These are phyloP conservation scores for Crepidotus variabilis DNA, from an alignment of 768 basidiomycete species.

Conservation along the genomic window DNA sequence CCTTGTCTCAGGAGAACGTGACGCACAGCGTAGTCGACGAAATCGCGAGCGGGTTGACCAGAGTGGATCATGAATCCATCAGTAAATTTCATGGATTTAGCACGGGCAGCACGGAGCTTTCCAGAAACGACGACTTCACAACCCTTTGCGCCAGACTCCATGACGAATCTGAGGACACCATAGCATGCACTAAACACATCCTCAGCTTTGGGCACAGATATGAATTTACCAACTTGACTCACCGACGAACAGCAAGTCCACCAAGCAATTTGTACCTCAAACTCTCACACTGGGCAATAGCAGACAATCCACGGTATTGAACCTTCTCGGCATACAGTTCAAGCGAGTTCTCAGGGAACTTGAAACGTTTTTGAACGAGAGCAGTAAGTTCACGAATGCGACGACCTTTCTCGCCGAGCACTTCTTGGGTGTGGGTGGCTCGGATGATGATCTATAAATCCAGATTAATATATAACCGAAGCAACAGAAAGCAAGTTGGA, in stretches of 20 bases:
- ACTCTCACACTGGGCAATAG: slow-evolving; percentile 97
- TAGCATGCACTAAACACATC: slow-evolving; percentile 57
- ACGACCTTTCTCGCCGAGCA: slow-evolving; percentile 98
- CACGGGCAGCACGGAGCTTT: slow-evolving; percentile 99
- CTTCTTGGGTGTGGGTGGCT: slow-evolving; percentile 98
- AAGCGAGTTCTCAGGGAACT: slow-evolving; percentile 98
- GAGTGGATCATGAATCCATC: slow-evolving; percentile 99
- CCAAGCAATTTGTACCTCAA: slow-evolving; percentile 99
- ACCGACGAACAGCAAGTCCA: slow-evolving; percentile 98
- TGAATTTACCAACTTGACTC: slow-evolving; percentile 25
- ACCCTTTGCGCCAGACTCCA: slow-evolving; percentile 99
- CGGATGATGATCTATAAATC: slow-evolving; percentile 89
- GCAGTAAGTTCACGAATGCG: slow-evolving; percentile 98
- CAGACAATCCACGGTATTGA: slow-evolving; percentile 95
- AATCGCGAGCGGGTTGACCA: slow-evolving; percentile 95
- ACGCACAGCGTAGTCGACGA: slow-evolving; percentile 95
- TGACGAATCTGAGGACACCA: slow-evolving; percentile 99
- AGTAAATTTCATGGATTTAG: slow-evolving; percentile 99
- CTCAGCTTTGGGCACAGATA: too few species aligned
- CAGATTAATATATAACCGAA: slow-evolving; percentile 1
- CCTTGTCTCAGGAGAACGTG: slow-evolving; percentile 98
- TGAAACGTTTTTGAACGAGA: slow-evolving; percentile 99
- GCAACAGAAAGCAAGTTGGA: neutral
- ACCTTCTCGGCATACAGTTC: slow-evolving; percentile 99
- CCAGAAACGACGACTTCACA: slow-evolving; percentile 99